Conservation (phyloP, 164 flowering plant species). For the Kalanchoe fedtschenkoi region DNA sequence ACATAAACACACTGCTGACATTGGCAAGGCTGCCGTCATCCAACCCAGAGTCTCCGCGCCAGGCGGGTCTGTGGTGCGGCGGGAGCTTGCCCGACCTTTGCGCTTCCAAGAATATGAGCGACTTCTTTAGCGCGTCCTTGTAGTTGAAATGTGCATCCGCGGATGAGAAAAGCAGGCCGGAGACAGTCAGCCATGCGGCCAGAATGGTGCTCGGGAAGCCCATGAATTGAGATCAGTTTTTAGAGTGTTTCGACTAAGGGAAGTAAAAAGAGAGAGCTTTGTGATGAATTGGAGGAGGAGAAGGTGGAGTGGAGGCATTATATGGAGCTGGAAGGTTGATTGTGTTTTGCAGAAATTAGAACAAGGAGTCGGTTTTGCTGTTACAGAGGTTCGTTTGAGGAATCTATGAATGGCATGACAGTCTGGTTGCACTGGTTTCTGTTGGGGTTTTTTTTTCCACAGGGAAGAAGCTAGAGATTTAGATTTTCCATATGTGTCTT, state of each 20-base stretch:
- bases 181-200: slow-evolving; percentile 24
- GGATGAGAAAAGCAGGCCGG: slow-evolving; percentile 12
- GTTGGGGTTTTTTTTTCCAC: background rate
- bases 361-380: background rate
- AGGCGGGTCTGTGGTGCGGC: slow-evolving; percentile 32
- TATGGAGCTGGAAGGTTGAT: background rate
- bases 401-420: background rate
- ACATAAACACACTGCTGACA: slow-evolving; percentile 15
- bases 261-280: background rate
- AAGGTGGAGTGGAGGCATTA: background rate
- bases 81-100: slow-evolving; percentile 85
- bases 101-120: slow-evolving; percentile 73
- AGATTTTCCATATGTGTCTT: no score
- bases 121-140: slow-evolving; percentile 69
- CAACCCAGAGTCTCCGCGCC: slow-evolving; percentile 83
- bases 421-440: background rate
- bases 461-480: background rate
- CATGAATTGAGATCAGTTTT: background rate
- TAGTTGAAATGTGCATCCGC: slow-evolving; percentile 41
- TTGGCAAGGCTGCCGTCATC: slow-evolving; percentile 58
- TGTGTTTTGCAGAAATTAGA: background rate
- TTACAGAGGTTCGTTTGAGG: no score
- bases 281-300: background rate
- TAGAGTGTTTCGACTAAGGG: no score
- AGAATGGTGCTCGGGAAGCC: slow-evolving; percentile 11